phyloP scores from a whole-genome alignment of 2,329 filamentous ascomycete genomes.

The Ceratocystis destructans region DNA sequence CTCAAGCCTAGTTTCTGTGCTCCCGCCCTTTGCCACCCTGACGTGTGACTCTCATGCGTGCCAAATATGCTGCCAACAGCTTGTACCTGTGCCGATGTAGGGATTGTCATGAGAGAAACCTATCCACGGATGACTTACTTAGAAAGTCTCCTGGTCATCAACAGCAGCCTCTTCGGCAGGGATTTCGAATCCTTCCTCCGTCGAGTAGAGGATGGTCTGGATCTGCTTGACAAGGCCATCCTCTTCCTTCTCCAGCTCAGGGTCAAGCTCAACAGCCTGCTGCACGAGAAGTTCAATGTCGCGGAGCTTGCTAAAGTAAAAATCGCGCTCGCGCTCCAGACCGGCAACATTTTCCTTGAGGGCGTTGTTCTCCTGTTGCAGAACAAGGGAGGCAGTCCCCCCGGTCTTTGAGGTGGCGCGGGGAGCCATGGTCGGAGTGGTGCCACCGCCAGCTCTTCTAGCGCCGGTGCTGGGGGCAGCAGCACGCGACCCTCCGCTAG shows the following conservation, averaged over 20 bases:
- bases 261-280: slow-evolving; percentile 81
- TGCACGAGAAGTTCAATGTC: slow-evolving; percentile 95
- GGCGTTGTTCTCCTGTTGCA: slow-evolving; percentile 73
- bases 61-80: background rate
- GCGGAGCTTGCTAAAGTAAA: slow-evolving; percentile 97
- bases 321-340: slow-evolving; percentile 89
- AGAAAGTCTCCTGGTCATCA: slow-evolving; percentile 73
- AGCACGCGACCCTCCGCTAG: slow-evolving; percentile 35
- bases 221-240: slow-evolving; percentile 88
- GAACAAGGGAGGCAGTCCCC: slow-evolving; percentile 44
- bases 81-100: background rate
- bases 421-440: slow-evolving; percentile 45
- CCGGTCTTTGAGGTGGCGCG: slow-evolving; percentile 31
- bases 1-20: background rate
- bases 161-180: slow-evolving; percentile 60
- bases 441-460: slow-evolving; percentile 42
- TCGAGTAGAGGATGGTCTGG: slow-evolving; percentile 92
- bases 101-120: background rate
- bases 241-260: slow-evolving; percentile 86
- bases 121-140: slow-evolving; percentile 20
- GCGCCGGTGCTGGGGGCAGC: slow-evolving; percentile 37
- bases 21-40: background rate
- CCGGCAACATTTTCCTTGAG: slow-evolving; percentile 93
- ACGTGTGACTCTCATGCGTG: background rate
- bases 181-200: slow-evolving; percentile 86